Evolutionary conservation across 208 protist genomes (phyloP), one percentile per base, ranked within the genome.

Genomic region (Crithidia mellificae): DNA sequence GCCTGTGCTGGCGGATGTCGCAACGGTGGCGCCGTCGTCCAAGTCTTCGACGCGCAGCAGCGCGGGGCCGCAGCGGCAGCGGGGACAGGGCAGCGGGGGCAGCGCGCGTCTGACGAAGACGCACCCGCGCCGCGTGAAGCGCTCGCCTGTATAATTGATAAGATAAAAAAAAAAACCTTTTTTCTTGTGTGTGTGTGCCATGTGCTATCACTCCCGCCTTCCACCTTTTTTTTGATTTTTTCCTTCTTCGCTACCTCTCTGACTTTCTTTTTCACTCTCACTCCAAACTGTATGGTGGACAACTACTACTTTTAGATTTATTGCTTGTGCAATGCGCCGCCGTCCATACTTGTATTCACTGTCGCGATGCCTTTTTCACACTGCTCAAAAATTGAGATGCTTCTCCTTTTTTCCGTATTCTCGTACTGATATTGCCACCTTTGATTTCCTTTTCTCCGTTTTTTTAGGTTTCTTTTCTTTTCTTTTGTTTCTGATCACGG

Each of bases 71-170:
- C 22, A 1, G 20, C 58, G 58, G 5, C 58, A 64, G 44, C 58
- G 58, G 1, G 27, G 2, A 17, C 58, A 64, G 58, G 44, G 44
- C 41, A 64, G n/a, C 27, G 58, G 58, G 15, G 44, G 44, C 17
- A 64, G 20, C 20, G 44, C 27, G 44, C 58, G 58, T 4, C 24
- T 53, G 22, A 51, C 53, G 24, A 64, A 64, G 27, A 12, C 44
- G 58, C 41, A 64, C 38, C 27, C 30, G 27, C 58, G 44, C 30
- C 58, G 44, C 17, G 44, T 64, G 44, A 51, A 53, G 58, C 58
- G 41, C 30, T 64, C 58, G n/a, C 58, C 58, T 4, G 41, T 46
- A 6, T 46, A n/a, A 46, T 5, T n/a, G 6, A 5, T 6, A 46
- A 6, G 41, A 15, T 5, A 19, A 6, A 19, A 6, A 46, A 46